Conservation (phyloP, 352 stramenopile genomes). For the Pythium aphanidermatum region DNA sequence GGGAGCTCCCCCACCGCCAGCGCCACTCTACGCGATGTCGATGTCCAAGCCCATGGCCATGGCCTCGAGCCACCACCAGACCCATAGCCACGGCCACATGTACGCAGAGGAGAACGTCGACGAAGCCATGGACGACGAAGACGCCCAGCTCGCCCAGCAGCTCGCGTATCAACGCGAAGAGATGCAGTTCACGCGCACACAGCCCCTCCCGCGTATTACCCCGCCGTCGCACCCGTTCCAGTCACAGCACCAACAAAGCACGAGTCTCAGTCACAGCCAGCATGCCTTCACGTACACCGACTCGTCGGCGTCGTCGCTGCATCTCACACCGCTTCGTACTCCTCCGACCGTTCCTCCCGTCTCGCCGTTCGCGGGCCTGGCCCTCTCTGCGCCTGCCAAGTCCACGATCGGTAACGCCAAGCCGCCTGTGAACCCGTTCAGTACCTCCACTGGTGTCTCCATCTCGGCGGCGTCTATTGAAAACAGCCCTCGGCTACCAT, state of each 20-base stretch:
- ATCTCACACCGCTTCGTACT: slow-evolving; percentile 30
- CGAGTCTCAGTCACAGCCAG: not conserved
- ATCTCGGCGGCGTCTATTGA: too few relatives aligned
- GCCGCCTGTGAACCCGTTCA: slow-evolving; percentile 52
- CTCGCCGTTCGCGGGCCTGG: slow-evolving; percentile 66
- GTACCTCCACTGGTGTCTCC: too few relatives aligned
- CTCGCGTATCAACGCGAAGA: slow-evolving; percentile 69
- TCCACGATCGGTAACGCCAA: slow-evolving; percentile 29
- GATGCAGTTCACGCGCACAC: slow-evolving; percentile 66
- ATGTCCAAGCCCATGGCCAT: slow-evolving; percentile 4
- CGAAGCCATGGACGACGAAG: slow-evolving; percentile 44
- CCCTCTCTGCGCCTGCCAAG: slow-evolving; percentile 55
- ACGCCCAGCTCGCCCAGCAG: slow-evolving; percentile 67
- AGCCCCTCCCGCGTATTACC: slow-evolving; percentile 34
- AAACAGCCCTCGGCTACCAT: slow-evolving; percentile 57
- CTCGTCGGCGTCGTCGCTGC: slow-evolving; percentile 29
- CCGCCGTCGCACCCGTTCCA: slow-evolving; percentile 22
- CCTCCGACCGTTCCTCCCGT: slow-evolving; percentile 50
- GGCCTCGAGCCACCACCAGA: slow-evolving; percentile 1
- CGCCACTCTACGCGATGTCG: slow-evolving; percentile 7
- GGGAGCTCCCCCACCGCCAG: too few relatives aligned
- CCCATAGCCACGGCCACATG: slow-evolving; percentile 4
- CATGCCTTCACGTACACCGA: slow-evolving; percentile 65
- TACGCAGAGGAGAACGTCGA: slow-evolving; percentile 10
- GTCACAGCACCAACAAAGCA: slow-evolving; percentile 16